A percentile compares a stretch with the other conserved stretches of the same genome.
Evolutionary conservation across 768 basidiomycete species (phyloP).

Genomic region (Psilocybe azurescens): DNA sequence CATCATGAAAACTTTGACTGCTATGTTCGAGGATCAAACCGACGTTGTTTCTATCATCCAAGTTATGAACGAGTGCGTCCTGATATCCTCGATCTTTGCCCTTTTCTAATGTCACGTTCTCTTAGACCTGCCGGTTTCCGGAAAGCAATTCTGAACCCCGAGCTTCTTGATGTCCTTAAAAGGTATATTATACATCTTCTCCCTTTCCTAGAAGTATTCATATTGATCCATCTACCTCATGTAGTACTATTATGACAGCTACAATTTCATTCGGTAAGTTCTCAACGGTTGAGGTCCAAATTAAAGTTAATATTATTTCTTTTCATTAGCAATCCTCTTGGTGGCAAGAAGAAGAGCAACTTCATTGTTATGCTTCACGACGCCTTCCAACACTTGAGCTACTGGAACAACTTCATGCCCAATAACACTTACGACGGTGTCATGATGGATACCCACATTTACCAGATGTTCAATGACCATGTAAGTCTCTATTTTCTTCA

Average conservation of each 20-base stretch:
- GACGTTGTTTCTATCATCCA: slow-evolving; percentile 71
- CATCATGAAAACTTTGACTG: slow-evolving; percentile 66
- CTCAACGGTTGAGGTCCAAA: background rate
- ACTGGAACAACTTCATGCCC: slow-evolving; percentile 69
- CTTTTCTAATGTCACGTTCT: background rate
- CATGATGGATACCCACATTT: slow-evolving; percentile 80
- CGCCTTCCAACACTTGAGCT: slow-evolving; percentile 74
- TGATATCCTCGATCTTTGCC: background rate
- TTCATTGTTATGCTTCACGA: slow-evolving; percentile 72
- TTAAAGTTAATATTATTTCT: slow-evolving; percentile 27
- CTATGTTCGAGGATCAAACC: slow-evolving; percentile 55
- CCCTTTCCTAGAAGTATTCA: background rate
- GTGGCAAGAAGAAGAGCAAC: slow-evolving; percentile 62
- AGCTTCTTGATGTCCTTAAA: slow-evolving; percentile 51
- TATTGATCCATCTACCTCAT: background rate
- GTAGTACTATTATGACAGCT: slow-evolving; percentile 78
- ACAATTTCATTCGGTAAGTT: slow-evolving; percentile 65
- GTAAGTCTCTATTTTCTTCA: slow-evolving; percentile 37
- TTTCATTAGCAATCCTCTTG: slow-evolving; percentile 36
- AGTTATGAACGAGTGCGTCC: slow-evolving; percentile 75
- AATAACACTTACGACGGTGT: slow-evolving; percentile 61
- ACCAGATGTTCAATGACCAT: slow-evolving; percentile 67
- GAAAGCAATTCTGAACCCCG: slow-evolving; percentile 33
- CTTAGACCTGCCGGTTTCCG: slow-evolving; percentile 71
- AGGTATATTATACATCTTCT: slow-evolving; percentile 31